Evolutionary conservation across 1,139 yeast species (phyloP), one percentile per base, ranked within the genome.

Genomic region (Blastobotrys petasosporus): DNA sequence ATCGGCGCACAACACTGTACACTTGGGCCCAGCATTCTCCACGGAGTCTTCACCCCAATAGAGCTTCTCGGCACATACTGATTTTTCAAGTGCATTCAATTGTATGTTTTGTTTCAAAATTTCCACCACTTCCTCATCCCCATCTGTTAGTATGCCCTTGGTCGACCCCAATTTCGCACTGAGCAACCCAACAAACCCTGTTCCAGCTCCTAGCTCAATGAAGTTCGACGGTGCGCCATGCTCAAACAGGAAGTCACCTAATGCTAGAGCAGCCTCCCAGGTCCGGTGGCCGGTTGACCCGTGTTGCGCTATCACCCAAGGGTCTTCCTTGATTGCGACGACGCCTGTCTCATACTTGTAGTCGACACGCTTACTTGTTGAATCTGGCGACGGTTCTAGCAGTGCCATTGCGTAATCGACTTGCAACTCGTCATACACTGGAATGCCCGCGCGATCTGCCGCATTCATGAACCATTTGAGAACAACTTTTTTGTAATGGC

Each of bases 221-320:
- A 85, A 52, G 23, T 10, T 16, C 20, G 17, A 9, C 15, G 7
- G 11, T 15, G 17, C 16, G 12, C 16, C 39, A 37, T 34, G 12
- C 6, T 48, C 41, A 7, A 54, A 54, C 35, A 85, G 55, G 53
- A 65, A 77, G 42, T 77, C 71, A 7, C 82, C 67, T 13, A 88
- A 65, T 49, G 71, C 86, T n/a, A 85, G 55, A 0, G 95, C 85
- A 0, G 96, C 97, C 60, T 87, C 97, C 97, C 97, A 90, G 0
- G 97, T 90, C 38, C 97, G 69, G 48, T 80, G 67, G 0, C 97
- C 97, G 0, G 97, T 90, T 1, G 95, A 83, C 6, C 94, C 95
- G 29, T 68, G 47, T 46, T 67, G 66, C 2, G 83, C 75, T 3
- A 62, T 57, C 1, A 82, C 68, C 32, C 48, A 42, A 4, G 59